Percentiles rank a stretch among this genome's conserved stretches.
Evolutionary conservation across 345 rosid genomes (phyloP).

Genomic region (Salix caprea): DNA sequence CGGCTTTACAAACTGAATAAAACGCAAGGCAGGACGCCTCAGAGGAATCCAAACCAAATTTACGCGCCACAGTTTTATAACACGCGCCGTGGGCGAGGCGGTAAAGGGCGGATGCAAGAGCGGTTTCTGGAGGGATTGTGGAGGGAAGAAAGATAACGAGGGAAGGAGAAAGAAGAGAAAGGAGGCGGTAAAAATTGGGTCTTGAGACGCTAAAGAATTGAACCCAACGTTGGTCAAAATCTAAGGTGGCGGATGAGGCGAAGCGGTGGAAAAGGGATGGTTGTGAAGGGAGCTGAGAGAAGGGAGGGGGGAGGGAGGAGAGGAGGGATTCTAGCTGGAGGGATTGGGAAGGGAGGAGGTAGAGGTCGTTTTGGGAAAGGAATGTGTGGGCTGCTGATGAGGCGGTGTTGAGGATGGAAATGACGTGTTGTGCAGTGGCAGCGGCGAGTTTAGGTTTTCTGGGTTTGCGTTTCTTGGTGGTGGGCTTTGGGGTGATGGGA

Average conservation of each 20-base stretch:
- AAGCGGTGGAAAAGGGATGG: slow-evolving; percentile 49
- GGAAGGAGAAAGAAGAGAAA: slow-evolving; percentile 37
- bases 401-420: slow-evolving; percentile 42
- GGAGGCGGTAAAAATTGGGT: slow-evolving; percentile 44
- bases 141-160: slow-evolving; percentile 36
- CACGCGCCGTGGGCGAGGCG: slow-evolving; percentile 73
- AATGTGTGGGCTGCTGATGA: slow-evolving; percentile 42
- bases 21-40: slow-evolving; percentile 55
- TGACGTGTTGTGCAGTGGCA: slow-evolving; percentile 15
- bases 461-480: slow-evolving; percentile 12
- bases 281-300: slow-evolving; percentile 12
- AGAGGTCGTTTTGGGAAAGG: slow-evolving; percentile 43
- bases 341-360: slow-evolving; percentile 42
- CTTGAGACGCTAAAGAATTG: slow-evolving; percentile 56
- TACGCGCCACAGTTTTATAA: slow-evolving; percentile 37
- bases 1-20: slow-evolving; percentile 52
- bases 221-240: slow-evolving; percentile 52
- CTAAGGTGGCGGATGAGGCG: slow-evolving; percentile 29
- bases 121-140: slow-evolving; percentile 35
- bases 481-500: background rate
- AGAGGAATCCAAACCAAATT: slow-evolving; percentile 48
- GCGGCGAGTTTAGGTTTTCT: background rate
- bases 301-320: slow-evolving; percentile 26
- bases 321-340: slow-evolving; percentile 37
- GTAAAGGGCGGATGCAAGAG: slow-evolving; percentile 60